Evolutionary conservation across 352 stramenopile species (phyloP).

Genomic region (Pythium myriotylum): DNA sequence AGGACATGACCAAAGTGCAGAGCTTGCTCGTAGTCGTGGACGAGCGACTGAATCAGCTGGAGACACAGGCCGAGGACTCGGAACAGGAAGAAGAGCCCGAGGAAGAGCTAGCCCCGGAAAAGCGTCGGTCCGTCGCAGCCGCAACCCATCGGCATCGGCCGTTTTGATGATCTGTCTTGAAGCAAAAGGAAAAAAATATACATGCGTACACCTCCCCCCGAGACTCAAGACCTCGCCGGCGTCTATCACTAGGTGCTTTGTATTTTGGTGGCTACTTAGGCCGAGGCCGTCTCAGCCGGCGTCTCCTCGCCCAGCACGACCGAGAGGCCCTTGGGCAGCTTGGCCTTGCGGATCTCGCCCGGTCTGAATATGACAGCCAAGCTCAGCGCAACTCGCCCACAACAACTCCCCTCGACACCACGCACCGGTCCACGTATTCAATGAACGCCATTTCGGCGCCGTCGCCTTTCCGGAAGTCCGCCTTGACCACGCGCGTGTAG

Average conservation of each 20-base stretch:
- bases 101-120: conserved; percentile 1
- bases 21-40: conserved; percentile 75
- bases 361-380: conserved; percentile 36
- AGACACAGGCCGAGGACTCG: conserved; percentile 55
- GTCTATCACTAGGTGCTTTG: conserved; percentile 5
- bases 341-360: conserved; percentile 85
- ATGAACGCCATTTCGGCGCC: conserved; percentile 98
- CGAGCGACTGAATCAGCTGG: conserved; percentile 63
- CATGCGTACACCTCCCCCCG: neutral
- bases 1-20: conserved; percentile 83
- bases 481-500: conserved; percentile 97
- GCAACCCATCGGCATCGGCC: conserved; percentile 20
- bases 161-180: conserved; percentile 4
- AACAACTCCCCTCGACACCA: no score
- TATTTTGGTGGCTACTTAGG: conserved; percentile 6
- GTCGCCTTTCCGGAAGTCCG: conserved; percentile 91
- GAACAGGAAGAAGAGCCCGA: conserved; percentile 30
- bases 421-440: conserved; percentile 96
- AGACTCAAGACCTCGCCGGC: no score
- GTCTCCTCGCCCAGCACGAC: conserved; percentile 31
- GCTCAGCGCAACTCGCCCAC: no score
- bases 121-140: neutral
- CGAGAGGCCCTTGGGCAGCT: conserved; percentile 60
- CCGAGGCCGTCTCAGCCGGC: conserved; percentile 5
- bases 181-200: conserved; percentile 7